Base-by-base conservation (phyloP, 2,329 filamentous ascomycete genomes). In the Lasiodiplodia sp. region DNA sequence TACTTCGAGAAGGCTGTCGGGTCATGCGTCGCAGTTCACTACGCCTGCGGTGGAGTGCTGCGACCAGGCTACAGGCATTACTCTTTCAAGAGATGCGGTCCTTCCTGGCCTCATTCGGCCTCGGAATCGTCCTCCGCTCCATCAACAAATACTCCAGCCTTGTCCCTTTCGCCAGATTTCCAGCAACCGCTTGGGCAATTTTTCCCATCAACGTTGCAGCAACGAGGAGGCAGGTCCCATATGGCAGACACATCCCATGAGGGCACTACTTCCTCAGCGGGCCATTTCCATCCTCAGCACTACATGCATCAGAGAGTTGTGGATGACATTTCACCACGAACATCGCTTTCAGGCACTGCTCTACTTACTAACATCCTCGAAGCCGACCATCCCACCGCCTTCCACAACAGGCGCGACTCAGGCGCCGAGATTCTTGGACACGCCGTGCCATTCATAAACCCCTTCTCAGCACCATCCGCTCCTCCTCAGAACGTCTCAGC, bases 1-100 rank as follows among this genome's bases (percentile, higher is more conserved):
- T 68, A 56, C 12, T 68, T 68, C 18, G 58, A 63, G 38, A 63
- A 64, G 18, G 34, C 57, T n/a, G 38, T 57, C 4, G 66, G 64
- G 4, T 23, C 37, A 14, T 34, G 47, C 49, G 51, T 68, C 5
- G 47, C 66, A 40, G 31, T 64, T 11, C 66, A 68, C 18, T 68
- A 68, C 28, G 49, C 57, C 8, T 68, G 66, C 18, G 66, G 66
- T 23, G 34, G 34, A 34, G 23, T 55, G 2, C 21, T 67, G 16
- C 53, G n/a, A 47, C 40, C 18, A n/a, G 64, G 64, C 12, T 58
- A 37, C 34, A 4, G 28, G 6, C 64, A 67, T 49, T 21, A 57
- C 37, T n/a, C 64, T 2, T 58, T 67, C 25, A 67, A 28, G 28
- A 47, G 64, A 18, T 67, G 64, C 25, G 25, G 31, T 12, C 37